Evolutionary conservation across 345 rosid species (phyloP).

Genomic region (Melastoma malabathricum): DNA sequence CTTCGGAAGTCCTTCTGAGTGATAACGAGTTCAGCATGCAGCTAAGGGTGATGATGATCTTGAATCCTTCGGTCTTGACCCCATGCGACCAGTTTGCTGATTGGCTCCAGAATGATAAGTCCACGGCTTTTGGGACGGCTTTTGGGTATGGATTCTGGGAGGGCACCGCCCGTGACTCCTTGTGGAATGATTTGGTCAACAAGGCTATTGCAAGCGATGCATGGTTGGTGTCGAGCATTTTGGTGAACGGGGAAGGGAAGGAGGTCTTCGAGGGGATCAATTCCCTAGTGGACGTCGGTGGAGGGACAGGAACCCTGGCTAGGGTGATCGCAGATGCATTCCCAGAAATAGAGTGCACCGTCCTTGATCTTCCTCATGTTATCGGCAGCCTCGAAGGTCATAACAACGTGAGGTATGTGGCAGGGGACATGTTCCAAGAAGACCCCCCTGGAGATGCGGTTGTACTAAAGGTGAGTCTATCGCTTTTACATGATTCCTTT

Average conservation of each 20-base stretch:
- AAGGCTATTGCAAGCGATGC: constrained; percentile 21
- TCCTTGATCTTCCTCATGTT: constrained; percentile 9
- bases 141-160: constrained; percentile 12
- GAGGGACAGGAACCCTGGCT: constrained; percentile 16
- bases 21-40: constrained; percentile 1
- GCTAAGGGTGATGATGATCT: neutral
- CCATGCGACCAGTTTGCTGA: constrained; percentile 13
- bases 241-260: constrained; percentile 3
- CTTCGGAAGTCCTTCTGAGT: constrained; percentile 14
- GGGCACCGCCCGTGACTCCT: neutral
- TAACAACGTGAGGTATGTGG: constrained; percentile 14
- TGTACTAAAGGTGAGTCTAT: constrained; percentile 13
- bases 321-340: constrained; percentile 13
- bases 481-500: no score
- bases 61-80: constrained; percentile 5
- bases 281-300: constrained; percentile 25
- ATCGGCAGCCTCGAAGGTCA: constrained; percentile 11
- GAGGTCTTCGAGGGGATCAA: constrained; percentile 14
- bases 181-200: constrained; percentile 1
- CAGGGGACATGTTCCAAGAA: constrained; percentile 22
- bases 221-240: neutral
- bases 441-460: constrained; percentile 21
- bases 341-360: constrained; percentile 16
- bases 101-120: constrained; percentile 16
- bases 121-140: neutral